Evolutionary conservation across 2,329 filamentous ascomycete genomes (phyloP).

Genomic region (Fusarium brachygibbosum): DNA sequence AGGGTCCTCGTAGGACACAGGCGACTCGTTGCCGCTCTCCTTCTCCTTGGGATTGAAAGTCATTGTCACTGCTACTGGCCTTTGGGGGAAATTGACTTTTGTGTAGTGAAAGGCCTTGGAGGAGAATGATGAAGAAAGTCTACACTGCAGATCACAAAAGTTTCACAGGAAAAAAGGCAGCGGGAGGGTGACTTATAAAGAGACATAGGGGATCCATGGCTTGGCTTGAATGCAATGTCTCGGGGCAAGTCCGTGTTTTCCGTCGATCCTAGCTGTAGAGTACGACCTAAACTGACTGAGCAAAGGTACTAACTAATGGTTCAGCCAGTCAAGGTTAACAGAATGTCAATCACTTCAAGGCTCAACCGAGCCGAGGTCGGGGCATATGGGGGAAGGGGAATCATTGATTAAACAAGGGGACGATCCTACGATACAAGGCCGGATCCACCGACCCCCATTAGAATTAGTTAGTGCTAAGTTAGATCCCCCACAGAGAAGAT

Average conservation of each 20-base stretch:
- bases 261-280: conserved; percentile 8
- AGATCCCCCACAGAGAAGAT: conserved; percentile 32
- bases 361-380: conserved; percentile 40
- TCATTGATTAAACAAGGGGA: conserved; percentile 16
- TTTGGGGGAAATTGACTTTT: conserved; percentile 1
- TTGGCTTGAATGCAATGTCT: conserved; percentile 14
- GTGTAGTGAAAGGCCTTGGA: neutral
- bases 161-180: conserved; percentile 10
- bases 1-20: conserved; percentile 44
- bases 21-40: conserved; percentile 38
- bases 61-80: conserved; percentile 24
- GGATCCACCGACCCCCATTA: conserved; percentile 16
- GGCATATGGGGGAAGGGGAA: neutral
- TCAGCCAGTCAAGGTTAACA: conserved; percentile 22
- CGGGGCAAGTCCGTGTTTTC: conserved; percentile 29
- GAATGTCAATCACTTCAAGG: conserved; percentile 18
- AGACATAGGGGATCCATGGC: neutral
- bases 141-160: conserved; percentile 27
- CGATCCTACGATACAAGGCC: conserved; percentile 9
- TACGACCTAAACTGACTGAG: conserved; percentile 1
- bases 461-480: conserved; percentile 9
- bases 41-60: conserved; percentile 34
- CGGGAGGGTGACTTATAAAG: conserved; percentile 29
- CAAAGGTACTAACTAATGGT: no score
- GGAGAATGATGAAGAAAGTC: conserved; percentile 1